Evolutionary conservation across 441 rosid species (phyloP), one percentile per base, ranked within the genome.

Genomic region (Euphorbia celastroides): DNA sequence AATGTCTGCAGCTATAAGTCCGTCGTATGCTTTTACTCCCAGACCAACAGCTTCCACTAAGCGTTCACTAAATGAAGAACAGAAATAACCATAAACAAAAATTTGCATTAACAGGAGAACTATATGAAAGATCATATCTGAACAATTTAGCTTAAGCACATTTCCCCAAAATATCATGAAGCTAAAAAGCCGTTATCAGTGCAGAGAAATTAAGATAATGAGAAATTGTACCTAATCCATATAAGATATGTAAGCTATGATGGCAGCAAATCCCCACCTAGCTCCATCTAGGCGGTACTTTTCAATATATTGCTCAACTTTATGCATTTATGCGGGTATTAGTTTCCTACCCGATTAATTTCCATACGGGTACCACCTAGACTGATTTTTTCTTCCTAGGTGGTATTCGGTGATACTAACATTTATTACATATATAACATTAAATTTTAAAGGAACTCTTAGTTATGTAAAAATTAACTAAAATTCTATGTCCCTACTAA

Each of bases 1-100:
- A 57, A 70, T 50, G 69, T 80, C 84, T 68, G 77, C 80, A 48
- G 75, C 78, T 42, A 80, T 75, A 71, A 78, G 62, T 62, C 73
- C 78, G 68, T 66, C 59, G 32, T 50, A 61, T 71, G 76, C 80
- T 50, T 72, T 71, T 61, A 66, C 42, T 65, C 66, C 58, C 62
- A 80, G 76, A 56, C 73, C 76, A 74, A 78, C 14, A 54, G 64
- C 44, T 20, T 71, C 74, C 30, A 38, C 64, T 5, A 44, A 52
- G 60, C 73, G 66, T 7, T 50, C 55, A 69, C 80, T 80, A 72
- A 28, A 58, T 20, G 59, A 62, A 34, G 14, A 0, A 27, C 50
- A 38, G 12, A 5, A 34, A 34, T 60, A 68, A 7, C 36, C 38
- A 63, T 27, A 38, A 57, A 41, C 36, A 34, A 25, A 59, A 54